Evolutionary conservation across 2,329 filamentous ascomycete genomes (phyloP), one percentile per base, ranked within the genome.

Genomic region (Cyphellophora attinorum): DNA sequence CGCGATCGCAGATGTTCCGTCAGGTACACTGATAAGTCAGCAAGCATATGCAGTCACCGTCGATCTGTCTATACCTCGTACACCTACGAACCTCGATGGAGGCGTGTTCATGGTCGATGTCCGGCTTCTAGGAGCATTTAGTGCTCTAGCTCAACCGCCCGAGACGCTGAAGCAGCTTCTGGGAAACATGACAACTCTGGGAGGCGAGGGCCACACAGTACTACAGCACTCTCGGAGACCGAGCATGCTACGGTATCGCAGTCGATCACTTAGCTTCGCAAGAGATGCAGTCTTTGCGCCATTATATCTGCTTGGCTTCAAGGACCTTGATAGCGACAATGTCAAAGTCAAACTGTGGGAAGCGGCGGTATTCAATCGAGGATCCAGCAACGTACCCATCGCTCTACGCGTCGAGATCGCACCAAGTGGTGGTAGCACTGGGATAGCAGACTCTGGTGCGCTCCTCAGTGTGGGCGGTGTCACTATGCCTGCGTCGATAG

Each of bases 61-160:
- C 2, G 67, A 75, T 14, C 68, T 98, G 19, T 71, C 74, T 3
- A 67, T 98, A 43, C 91, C 91, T 12, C 77, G 80, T 27, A 91
- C 85, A 2, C 77, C 76, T 0, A 60, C 69, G 2, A 98, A 98
- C 51, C 61, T 82, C 14, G 72, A 72, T 2, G 72, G 74, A 11
- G 91, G 91, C 17, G 96, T 96, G 61, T 96, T 95, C 67, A 98
- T 98, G 91, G 65, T 96, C 12, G 79, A 83, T 30, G 63, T 94
- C 11, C 72, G 76, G 40, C 72, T 94, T 33, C 69, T 83, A 32
- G 68, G 37, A n/a, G 29, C 30, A 10, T 34, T 37, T 31, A 31
- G 27, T 12, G 19, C 36, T 6, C 15, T 31, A 10, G 29, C 17
- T 6, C 6, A 31, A 19, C 13, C 29, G 13, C 37, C 38, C 5